Base-by-base conservation (phyloP, 139 green algal species). In the Desmodesmus armatus region DNA sequence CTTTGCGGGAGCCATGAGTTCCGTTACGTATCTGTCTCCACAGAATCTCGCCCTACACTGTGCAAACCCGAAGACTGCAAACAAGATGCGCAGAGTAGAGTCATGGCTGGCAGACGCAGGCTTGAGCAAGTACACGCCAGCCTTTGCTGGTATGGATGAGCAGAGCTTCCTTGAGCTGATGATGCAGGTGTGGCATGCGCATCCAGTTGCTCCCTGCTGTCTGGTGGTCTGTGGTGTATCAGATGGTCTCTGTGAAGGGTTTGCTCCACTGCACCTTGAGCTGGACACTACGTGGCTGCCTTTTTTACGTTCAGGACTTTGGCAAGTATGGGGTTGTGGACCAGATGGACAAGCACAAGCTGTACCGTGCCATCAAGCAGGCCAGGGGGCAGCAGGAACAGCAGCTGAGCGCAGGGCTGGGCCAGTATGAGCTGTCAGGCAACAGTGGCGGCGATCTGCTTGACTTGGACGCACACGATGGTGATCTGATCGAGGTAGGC, bases 391-490 rank as follows among this genome's bases (percentile, higher is more conserved):
- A 80, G 73, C 43, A 63, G 43, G 11, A 65, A 6, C 21, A 65
- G 47, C 73, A 67, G 31, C 39, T n/a, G n/a, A n/a, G n/a, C n/a
- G 84, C 31, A 17, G 69, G 58, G 53, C 39, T 62, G 51, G 67
- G 44, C 9, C 43, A 51, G 5, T 40, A 13, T 31, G 76, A 82
- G 35, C 47, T 71, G 47, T 55, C 63, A 27, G 35, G 47, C 2
- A 47, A 60, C 43, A 58, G 63, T 21, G 53, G 40, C 31, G 67
- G 79, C 29, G 87, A 87, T 0, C 87, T 98, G 44, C 87, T 98
- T 37, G 94, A 98, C 69, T 85, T 98, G 49, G 93, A 97, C 55
- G 92, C 85, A 0, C 88, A 96, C 25, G 94, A 98, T 79, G 89
- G 87, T 3, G 92, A 96, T 67, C 83, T 95, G 37, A 89, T 94